A percentile compares a stretch with the other conserved stretches of the same genome.
Evolutionary conservation across 2,329 filamentous ascomycete species (phyloP).

Genomic region (Pyricularia sp.): DNA sequence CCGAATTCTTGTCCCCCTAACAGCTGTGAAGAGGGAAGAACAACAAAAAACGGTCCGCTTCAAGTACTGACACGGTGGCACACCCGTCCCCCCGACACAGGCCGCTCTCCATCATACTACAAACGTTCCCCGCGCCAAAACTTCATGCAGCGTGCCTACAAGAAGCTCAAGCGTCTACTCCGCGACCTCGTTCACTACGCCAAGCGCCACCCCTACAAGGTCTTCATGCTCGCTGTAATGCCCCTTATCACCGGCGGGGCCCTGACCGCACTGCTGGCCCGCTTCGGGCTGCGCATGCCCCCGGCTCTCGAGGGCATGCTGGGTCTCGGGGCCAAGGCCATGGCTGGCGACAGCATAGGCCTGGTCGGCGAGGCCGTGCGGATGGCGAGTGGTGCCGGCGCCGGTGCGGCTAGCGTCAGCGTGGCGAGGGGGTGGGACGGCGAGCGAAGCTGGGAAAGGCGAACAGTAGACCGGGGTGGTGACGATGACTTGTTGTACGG

Average conservation of each 20-base stretch:
- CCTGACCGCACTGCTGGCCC: slow-evolving; percentile 64
- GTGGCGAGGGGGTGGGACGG: slow-evolving; percentile 25
- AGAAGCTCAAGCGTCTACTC: slow-evolving; percentile 68
- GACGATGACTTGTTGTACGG: slow-evolving; percentile 11
- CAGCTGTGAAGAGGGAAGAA: background rate
- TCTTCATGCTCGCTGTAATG: slow-evolving; percentile 79
- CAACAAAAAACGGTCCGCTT: slow-evolving; percentile 8
- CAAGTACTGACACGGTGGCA: slow-evolving; percentile 10
- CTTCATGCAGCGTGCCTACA: slow-evolving; percentile 65
- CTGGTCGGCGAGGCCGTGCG: slow-evolving; percentile 45
- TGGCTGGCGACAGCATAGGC: slow-evolving; percentile 35
- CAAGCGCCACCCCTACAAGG: slow-evolving; percentile 75
- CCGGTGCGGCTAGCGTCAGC: slow-evolving; percentile 12
- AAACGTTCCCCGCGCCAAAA: slow-evolving; percentile 73
- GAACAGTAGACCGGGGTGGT: slow-evolving; percentile 23
- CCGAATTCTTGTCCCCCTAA: background rate
- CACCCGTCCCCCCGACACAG: slow-evolving; percentile 23
- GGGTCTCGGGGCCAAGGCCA: slow-evolving; percentile 40
- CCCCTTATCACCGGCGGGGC: slow-evolving; percentile 80
- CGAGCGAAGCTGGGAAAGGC: slow-evolving; percentile 28
- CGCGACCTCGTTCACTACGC: slow-evolving; percentile 76
- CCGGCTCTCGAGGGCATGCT: slow-evolving; percentile 49
- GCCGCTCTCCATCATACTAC: slow-evolving; percentile 49
- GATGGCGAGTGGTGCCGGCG: slow-evolving; percentile 30
- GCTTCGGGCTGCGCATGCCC: slow-evolving; percentile 73